phyloP scores from a whole-genome alignment of 495 filamentous ascomycete genomes.

The Podospora pseudocomata region DNA sequence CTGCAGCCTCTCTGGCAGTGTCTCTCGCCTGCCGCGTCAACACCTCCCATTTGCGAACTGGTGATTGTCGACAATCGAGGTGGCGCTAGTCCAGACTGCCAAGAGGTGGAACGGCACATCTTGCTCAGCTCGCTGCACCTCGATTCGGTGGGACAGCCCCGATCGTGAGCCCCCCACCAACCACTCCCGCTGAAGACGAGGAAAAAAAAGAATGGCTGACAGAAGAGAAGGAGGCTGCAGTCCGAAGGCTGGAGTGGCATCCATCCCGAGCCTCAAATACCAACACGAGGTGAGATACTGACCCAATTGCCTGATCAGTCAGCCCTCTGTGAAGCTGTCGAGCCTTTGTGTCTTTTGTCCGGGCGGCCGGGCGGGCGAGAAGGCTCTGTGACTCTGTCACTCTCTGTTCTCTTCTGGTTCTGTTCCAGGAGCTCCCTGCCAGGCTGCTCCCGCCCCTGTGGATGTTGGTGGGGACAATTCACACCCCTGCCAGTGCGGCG shows the following conservation, averaged over 20 bases:
- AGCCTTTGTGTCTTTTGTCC: neutral
- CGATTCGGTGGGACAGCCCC: slow-evolving; percentile 8
- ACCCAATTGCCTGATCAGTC: neutral
- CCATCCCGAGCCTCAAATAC: neutral
- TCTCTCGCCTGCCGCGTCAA: neutral
- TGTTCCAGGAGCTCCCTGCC: slow-evolving; percentile 4
- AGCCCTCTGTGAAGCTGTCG: neutral
- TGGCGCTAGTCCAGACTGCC: slow-evolving; percentile 7
- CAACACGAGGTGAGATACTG: slow-evolving; percentile 3
- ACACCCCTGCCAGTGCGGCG: slow-evolving; percentile 18
- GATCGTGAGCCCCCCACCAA: neutral
- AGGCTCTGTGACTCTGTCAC: neutral
- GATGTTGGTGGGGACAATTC: neutral
- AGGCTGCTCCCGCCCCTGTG: slow-evolving; percentile 5
- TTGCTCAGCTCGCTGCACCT: slow-evolving; percentile 7
- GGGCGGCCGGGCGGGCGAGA: neutral
- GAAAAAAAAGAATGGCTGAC: slow-evolving; percentile 6
- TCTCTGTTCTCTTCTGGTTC: neutral
- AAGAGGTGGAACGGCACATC: slow-evolving; percentile 6
- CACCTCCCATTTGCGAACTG: neutral
- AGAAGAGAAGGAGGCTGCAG: neutral
- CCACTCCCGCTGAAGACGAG: neutral
- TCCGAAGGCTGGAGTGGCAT: neutral
- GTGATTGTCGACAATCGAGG: neutral
- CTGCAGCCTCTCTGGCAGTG: neutral